Base-by-base conservation (phyloP, 805 yeast species). In the Jamesozyma jinghongensis region DNA sequence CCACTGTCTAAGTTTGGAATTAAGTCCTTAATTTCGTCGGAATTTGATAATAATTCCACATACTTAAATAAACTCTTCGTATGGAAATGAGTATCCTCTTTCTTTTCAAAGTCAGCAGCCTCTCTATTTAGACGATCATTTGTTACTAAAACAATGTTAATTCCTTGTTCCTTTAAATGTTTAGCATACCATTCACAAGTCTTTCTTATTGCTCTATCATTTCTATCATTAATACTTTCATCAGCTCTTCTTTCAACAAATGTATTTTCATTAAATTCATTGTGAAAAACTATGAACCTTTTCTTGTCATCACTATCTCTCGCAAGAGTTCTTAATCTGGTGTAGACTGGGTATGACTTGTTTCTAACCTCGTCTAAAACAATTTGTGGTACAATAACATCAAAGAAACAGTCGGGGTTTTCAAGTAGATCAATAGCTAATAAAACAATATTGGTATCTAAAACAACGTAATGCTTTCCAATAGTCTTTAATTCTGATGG, bases 371-470 rank as follows among this genome's bases (percentile, higher is more conserved):
- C 97, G 51, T 94, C 97, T 28, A 92, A 68, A 2, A 86, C 97
- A 5, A 94, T 83, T 59, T 92, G 98, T 1, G 97, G 95, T n/a
- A 92, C 67, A 42, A 92, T 81, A 14, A 88, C 95, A 62, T 92
- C 97, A 54, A 73, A 81, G 55, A 92, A 85, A 40, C 84, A 81
- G 25, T 74, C 71, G 17, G 70, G 70, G 52, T 77, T 80, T 61
- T 92, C 99, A 41, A 92, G 65, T 44, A 92, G 66, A 61, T 92
- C 99, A 46, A 92, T 90, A 5, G 95, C 90, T 56, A 80, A 83
- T 46, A 92, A 66, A 1, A 84, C 81, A 48, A 92, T 80, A 56
- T 92, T 90, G 2, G 97, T 86, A 59, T 92, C 98, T 7, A 88
- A 60, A 1, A 92, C 75, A 7, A 82, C 68, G 54, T 92, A 92